Evolutionary conservation across 768 basidiomycete species (phyloP).

Genomic region (Lactifluus piperatus): DNA sequence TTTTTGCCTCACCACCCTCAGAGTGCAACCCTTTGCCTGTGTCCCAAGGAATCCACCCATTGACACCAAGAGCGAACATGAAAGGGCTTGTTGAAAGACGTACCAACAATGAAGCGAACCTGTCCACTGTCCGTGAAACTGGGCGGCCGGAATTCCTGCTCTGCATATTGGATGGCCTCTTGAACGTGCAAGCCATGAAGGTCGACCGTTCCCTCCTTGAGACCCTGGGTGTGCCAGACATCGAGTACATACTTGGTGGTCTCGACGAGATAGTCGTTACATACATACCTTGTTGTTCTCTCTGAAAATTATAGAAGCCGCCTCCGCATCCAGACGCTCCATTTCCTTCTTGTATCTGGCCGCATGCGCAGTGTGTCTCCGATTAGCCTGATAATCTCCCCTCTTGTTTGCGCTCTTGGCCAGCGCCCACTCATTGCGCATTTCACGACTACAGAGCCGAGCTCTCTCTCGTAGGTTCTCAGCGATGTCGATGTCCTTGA

Average conservation of each 20-base stretch:
- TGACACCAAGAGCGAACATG: background rate
- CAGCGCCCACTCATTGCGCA: background rate
- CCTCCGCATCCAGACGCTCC: background rate
- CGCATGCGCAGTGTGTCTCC: background rate
- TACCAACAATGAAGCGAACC: constrained; percentile 10
- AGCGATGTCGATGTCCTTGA: background rate
- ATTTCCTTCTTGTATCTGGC: background rate
- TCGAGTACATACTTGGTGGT: background rate
- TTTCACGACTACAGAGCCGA: background rate
- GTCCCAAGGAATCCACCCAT: background rate
- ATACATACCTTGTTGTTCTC: constrained; percentile 12
- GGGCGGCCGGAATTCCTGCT: background rate
- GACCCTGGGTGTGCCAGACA: background rate
- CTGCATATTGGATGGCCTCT: constrained; percentile 2
- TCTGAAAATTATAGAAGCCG: background rate
- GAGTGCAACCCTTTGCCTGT: constrained; percentile 1
- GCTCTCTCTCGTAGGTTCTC: background rate
- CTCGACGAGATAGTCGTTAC: background rate
- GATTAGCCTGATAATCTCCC: background rate
- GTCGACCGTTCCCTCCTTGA: constrained; percentile 4
- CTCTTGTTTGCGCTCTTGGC: background rate
- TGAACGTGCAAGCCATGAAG: constrained; percentile 6
- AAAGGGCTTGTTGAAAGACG: background rate
- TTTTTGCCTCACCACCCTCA: background rate
- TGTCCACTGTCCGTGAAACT: background rate